These are phyloP conservation scores for Neonectria hederae DNA, from an alignment of 2,329 filamentous ascomycete genomes.

Conservation along the genomic window DNA sequence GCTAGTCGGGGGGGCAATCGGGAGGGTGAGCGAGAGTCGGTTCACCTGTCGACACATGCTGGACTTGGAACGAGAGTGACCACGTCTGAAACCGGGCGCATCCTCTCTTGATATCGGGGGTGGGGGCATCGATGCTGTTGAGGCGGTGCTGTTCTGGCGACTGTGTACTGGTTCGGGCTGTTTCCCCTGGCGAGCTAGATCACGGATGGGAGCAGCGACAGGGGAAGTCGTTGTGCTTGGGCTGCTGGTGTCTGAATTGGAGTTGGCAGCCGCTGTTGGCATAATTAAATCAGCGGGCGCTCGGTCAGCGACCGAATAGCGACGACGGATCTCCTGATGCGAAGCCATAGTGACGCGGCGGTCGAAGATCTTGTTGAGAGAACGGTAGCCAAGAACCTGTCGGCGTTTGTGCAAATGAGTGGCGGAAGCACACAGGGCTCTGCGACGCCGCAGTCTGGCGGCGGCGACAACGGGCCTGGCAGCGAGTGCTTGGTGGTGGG, in stretches of 20 bases:
- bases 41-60: constrained; percentile 64
- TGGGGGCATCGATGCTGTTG: constrained; percentile 45
- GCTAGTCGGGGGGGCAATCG: constrained; percentile 65
- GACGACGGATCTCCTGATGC: constrained; percentile 52
- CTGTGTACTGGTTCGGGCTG: constrained; percentile 26
- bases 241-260: constrained; percentile 26
- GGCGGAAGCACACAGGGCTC: constrained; percentile 49
- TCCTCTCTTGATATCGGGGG: constrained; percentile 53
- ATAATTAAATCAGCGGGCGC: constrained; percentile 41
- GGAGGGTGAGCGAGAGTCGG: constrained; percentile 68
- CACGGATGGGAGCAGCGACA: constrained; percentile 22
- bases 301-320: constrained; percentile 52
- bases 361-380: constrained; percentile 41
- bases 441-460: constrained; percentile 52
- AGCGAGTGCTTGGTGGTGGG: constrained; percentile 53
- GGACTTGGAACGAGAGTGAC: constrained; percentile 61
- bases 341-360: constrained; percentile 45
- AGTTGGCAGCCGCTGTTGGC: constrained; percentile 39
- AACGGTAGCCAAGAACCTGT: constrained; percentile 46
- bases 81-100: constrained; percentile 52
- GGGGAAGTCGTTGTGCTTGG: constrained; percentile 25
- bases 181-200: constrained; percentile 25
- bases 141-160: constrained; percentile 31
- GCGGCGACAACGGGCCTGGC: constrained; percentile 54
- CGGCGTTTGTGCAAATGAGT: constrained; percentile 50